Evolutionary conservation across 805 yeast genomes (phyloP).

Genomic region (Yamadazyma kitorensis): DNA sequence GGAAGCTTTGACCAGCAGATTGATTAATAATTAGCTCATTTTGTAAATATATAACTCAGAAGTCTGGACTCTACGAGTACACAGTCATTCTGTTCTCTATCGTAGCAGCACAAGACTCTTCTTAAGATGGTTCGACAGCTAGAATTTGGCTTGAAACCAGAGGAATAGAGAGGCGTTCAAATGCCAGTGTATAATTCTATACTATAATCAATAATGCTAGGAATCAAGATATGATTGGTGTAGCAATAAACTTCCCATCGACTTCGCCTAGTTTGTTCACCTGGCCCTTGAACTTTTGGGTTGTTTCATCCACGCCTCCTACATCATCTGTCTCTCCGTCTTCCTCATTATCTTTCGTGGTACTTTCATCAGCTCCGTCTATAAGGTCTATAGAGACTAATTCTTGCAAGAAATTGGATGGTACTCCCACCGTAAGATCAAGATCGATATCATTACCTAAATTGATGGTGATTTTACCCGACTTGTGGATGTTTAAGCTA

Average conservation of each 20-base stretch:
- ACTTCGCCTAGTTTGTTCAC: slow-evolving; percentile 28
- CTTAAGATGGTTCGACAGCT: too few species aligned
- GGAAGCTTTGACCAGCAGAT: slow-evolving; percentile 74
- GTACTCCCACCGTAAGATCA: slow-evolving; percentile 70
- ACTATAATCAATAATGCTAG: too few species aligned
- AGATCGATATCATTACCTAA: slow-evolving; percentile 64
- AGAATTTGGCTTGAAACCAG: too few species aligned
- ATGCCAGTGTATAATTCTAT: too few species aligned
- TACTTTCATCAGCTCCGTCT: slow-evolving; percentile 12
- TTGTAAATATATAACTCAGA: slow-evolving; percentile 3
- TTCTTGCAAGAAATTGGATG: slow-evolving; percentile 70
- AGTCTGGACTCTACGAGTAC: slow-evolving; percentile 1
- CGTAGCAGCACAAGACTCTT: neutral
- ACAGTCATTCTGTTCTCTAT: neutral
- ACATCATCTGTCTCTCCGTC: slow-evolving; percentile 14
- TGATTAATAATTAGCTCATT: slow-evolving; percentile 23
- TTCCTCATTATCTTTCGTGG: slow-evolving; percentile 9
- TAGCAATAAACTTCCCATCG: slow-evolving; percentile 29
- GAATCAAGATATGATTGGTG: slow-evolving; percentile 30
- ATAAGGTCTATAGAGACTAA: slow-evolving; percentile 53
- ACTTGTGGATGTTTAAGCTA: slow-evolving; percentile 68
- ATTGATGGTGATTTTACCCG: slow-evolving; percentile 76
- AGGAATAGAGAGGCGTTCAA: too few species aligned
- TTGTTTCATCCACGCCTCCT: slow-evolving; percentile 18
- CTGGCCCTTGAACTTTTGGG: slow-evolving; percentile 20